Evolutionary conservation across 1,284 basidiomycete species (phyloP).

Genomic region (Lentinula novae-zelandiae): DNA sequence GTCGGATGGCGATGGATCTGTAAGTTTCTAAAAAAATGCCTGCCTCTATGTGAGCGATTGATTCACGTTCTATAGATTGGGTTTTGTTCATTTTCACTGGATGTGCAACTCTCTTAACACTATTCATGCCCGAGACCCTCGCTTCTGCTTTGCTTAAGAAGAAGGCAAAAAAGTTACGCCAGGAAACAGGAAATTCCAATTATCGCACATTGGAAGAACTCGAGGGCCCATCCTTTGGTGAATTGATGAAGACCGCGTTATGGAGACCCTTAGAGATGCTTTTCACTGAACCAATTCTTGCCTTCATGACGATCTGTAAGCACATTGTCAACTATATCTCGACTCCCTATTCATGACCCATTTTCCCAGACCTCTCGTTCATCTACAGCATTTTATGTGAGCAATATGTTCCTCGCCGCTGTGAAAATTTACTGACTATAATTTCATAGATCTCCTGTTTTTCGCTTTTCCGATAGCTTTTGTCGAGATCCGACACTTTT

Average conservation of each 20-base stretch:
- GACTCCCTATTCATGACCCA: background rate
- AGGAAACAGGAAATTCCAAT: slow-evolving; percentile 29
- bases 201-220: slow-evolving; percentile 32
- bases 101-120: slow-evolving; percentile 39
- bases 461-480: slow-evolving; percentile 38
- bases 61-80: slow-evolving; percentile 37
- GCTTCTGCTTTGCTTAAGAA: slow-evolving; percentile 44
- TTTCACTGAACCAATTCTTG: slow-evolving; percentile 35
- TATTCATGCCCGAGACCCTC: slow-evolving; percentile 58
- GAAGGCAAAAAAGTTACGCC: slow-evolving; percentile 31
- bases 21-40: slow-evolving; percentile 14
- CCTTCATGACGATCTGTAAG: slow-evolving; percentile 42
- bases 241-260: slow-evolving; percentile 31
- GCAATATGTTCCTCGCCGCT: slow-evolving; percentile 19
- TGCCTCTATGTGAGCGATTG: background rate
- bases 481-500: slow-evolving; percentile 37
- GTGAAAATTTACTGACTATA: slow-evolving; percentile 13
- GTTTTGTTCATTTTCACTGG: slow-evolving; percentile 55
- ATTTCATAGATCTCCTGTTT: slow-evolving; percentile 33
- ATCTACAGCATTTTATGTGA: slow-evolving; percentile 33
- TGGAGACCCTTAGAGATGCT: slow-evolving; percentile 42
- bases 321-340: background rate
- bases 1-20: slow-evolving; percentile 54
- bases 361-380: slow-evolving; percentile 31
- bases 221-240: slow-evolving; percentile 25